These are phyloP conservation scores for Microdochium nivale DNA, from an alignment of 2,329 filamentous ascomycete species.

Conservation along the genomic window DNA sequence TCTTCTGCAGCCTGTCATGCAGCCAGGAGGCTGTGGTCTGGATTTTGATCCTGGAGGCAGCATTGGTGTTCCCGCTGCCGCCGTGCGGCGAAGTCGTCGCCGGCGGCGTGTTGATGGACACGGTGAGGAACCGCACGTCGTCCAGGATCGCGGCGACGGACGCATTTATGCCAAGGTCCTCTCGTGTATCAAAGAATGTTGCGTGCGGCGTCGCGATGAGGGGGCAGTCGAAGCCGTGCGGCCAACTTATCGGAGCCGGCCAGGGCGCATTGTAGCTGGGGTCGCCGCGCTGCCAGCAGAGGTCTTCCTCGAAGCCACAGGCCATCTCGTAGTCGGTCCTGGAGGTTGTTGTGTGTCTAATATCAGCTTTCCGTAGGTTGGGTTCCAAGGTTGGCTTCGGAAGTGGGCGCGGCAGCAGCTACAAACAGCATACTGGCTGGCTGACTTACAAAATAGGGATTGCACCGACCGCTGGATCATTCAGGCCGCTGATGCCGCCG, in stretches of 20 bases:
- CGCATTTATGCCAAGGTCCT: constrained; percentile 6
- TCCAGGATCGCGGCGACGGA: constrained; percentile 16
- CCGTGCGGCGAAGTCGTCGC: background rate
- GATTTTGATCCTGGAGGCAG: constrained; percentile 7
- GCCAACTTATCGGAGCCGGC: constrained; percentile 8
- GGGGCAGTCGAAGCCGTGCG: constrained; percentile 13
- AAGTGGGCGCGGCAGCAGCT: too few relatives aligned
- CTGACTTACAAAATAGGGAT: constrained; percentile 8
- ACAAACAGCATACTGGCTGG: too few relatives aligned
- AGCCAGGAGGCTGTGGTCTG: constrained; percentile 13
- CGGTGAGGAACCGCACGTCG: constrained; percentile 17
- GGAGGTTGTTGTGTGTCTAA: too few relatives aligned
- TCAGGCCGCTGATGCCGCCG: constrained; percentile 15
- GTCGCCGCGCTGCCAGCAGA: constrained; percentile 13
- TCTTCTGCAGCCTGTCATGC: constrained; percentile 7
- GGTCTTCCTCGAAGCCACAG: constrained; percentile 18
- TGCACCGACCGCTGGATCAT: constrained; percentile 14
- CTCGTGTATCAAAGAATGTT: constrained; percentile 8
- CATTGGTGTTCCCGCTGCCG: background rate
- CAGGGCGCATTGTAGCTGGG: constrained; percentile 4
- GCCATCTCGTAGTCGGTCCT: constrained; percentile 22
- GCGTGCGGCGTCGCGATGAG: constrained; percentile 10
- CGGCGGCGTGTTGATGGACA: constrained; percentile 6
- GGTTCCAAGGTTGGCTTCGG: too few relatives aligned
- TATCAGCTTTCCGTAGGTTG: too few relatives aligned